Percentiles rank a stretch among this genome's conserved stretches.
phyloP scores from a whole-genome alignment of 192 early-diverging fungal species.

The Coemansia sp. region DNA sequence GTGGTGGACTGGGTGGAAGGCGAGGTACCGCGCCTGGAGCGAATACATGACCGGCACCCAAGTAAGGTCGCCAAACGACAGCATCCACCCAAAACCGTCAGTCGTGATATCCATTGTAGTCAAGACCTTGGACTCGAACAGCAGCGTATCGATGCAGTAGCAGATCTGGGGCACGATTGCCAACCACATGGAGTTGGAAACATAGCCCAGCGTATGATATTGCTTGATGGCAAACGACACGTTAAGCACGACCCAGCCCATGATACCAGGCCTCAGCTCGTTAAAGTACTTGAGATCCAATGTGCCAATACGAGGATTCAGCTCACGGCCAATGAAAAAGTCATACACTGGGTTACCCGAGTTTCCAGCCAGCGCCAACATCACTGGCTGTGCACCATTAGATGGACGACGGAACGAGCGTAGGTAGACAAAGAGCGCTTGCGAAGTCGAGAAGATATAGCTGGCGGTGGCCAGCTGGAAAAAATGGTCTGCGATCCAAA shows the following conservation, averaged over 20 bases:
- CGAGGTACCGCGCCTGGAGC: conserved; percentile 87
- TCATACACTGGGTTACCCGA: conserved; percentile 90
- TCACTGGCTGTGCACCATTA: conserved; percentile 40
- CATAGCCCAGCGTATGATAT: conserved; percentile 61
- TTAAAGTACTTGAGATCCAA: conserved; percentile 94
- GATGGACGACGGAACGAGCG: conserved; percentile 66
- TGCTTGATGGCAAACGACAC: conserved; percentile 77
- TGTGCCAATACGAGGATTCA: conserved; percentile 84
- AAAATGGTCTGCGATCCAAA: conserved; percentile 84
- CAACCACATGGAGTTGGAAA: conserved; percentile 79
- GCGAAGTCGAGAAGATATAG: conserved; percentile 62
- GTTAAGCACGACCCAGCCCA: conserved; percentile 88
- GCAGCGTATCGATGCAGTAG: conserved; percentile 85
- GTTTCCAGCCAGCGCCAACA: conserved; percentile 86
- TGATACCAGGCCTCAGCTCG: conserved; percentile 91
- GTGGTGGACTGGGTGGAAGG: conserved; percentile 67
- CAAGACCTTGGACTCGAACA: conserved; percentile 71
- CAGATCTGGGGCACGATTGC: conserved; percentile 75
- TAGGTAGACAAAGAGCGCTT: conserved; percentile 74
- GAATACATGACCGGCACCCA: conserved; percentile 94
- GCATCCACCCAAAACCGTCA: conserved; percentile 95
- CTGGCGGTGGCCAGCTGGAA: conserved; percentile 72
- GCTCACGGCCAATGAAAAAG: conserved; percentile 94
- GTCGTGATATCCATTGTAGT: conserved; percentile 99
- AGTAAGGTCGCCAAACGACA: conserved; percentile 74